Conservation (phyloP, 148 eudicot species). For the Chenopodium quinoa region DNA sequence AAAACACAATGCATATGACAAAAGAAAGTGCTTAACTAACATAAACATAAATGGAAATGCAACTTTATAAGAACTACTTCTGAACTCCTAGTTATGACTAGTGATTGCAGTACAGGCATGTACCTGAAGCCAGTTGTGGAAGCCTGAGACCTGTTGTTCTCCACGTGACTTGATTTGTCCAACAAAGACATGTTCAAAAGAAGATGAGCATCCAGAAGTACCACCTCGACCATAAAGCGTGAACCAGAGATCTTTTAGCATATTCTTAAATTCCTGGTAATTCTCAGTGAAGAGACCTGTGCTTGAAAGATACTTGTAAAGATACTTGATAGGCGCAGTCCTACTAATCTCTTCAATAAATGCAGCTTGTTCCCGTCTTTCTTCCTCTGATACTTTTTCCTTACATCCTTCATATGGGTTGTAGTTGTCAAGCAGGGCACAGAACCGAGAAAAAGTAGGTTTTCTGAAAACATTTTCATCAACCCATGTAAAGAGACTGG, state of each 20-base stretch:
- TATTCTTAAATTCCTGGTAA: conserved; percentile 62
- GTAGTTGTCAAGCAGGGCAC: conserved; percentile 85
- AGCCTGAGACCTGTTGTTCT: conserved; percentile 81
- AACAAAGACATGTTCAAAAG: conserved; percentile 98
- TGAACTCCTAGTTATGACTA: neutral
- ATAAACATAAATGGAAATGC: too few species aligned
- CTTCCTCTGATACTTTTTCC: conserved; percentile 75
- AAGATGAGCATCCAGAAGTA: conserved; percentile 66
- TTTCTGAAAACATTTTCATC: conserved; percentile 56
- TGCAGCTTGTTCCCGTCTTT: conserved; percentile 79
- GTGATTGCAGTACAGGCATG: neutral
- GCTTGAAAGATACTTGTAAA: conserved; percentile 63
- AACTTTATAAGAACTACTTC: neutral
- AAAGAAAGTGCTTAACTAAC: neutral
- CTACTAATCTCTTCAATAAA: conserved; percentile 95
- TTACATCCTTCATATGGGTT: conserved; percentile 81
- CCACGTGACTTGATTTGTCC: conserved; percentile 88
- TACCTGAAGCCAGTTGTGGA: conserved; percentile 99
- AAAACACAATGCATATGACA: neutral
- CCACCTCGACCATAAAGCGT: conserved; percentile 90
- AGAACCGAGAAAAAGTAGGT: conserved; percentile 83
- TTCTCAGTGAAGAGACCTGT: conserved; percentile 45
- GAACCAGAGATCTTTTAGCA: conserved; percentile 80
- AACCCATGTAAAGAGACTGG: conserved; percentile 73
- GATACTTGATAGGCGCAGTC: conserved; percentile 92